Base-by-base conservation (phyloP, 768 basidiomycete species). In the Suillus plorans region DNA sequence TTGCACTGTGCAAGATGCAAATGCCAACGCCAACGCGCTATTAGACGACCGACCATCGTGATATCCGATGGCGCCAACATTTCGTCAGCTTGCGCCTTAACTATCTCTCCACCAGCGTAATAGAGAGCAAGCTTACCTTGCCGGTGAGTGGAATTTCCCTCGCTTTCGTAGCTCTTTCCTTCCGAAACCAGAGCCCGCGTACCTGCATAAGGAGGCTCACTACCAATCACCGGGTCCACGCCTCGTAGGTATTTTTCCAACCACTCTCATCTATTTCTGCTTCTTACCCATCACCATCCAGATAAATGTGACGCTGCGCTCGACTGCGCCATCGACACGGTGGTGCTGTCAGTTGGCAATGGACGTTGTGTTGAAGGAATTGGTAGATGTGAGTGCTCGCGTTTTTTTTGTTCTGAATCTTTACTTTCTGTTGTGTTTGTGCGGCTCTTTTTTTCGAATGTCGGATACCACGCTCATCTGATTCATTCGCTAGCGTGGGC, bases 361-460 rank as follows among this genome's bases (percentile, higher is more conserved):
- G 68, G 82, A 86, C 66, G 84, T 84, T 22, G 73, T 89, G 62
- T 92, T 90, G 44, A 93, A 73, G 31, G 31, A 31, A 31, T 79
- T 94, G 68, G 84, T 94, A 31, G 93, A 95, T 79, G 93, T 94
- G 72, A 76, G 91, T 84, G 9, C n/a, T 31, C 20, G 12, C 57
- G 20, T 56, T 18, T 50, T 56, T 22, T 63, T 41, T 14, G 41
- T 41, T 44, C 42, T 3, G 42, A 18, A 18, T 18, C 18, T 12
- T n/a, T 10, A 0, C 20, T 45, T 25, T 50, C 22, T 50, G 49
- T 12, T 16, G 41, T 42, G 41, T 34, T 55, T 18, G 25, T 53
- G 25, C 7, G 28, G 5, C 28, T 53, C 44, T 64, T 18, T 64
- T 64, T 62, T 63, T 37, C 8, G 28, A 31, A 5, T 31, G 4